Evolutionary conservation across 2,329 filamentous ascomycete species (phyloP).

Genomic region (Aspergillus candidus): DNA sequence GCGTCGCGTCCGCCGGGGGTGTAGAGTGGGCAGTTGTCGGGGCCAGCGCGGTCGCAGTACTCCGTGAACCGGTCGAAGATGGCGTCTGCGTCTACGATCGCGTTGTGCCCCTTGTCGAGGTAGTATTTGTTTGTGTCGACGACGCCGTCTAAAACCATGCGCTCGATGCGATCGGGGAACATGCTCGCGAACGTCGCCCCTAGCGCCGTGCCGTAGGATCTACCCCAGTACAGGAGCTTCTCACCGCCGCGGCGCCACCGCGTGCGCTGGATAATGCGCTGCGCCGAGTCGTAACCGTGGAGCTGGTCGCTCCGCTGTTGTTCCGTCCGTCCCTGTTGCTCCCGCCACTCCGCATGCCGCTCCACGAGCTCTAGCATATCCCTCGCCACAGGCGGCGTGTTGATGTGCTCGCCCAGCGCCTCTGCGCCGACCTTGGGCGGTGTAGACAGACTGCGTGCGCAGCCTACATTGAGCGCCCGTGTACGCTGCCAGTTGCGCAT

Average conservation of each 20-base stretch:
- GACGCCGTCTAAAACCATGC: constrained; percentile 31
- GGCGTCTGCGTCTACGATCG: constrained; percentile 29
- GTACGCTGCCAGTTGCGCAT: constrained; percentile 30
- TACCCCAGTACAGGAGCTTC: constrained; percentile 37
- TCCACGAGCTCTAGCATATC: constrained; percentile 36
- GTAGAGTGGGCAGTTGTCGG: constrained; percentile 27
- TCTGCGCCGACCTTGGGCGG: constrained; percentile 14
- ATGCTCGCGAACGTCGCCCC: constrained; percentile 44
- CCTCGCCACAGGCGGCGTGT: constrained; percentile 28
- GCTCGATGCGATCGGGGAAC: constrained; percentile 35
- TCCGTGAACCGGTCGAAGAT: constrained; percentile 29
- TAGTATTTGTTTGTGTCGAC: constrained; percentile 35
- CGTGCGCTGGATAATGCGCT: constrained; percentile 20
- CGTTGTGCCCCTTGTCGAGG: constrained; percentile 17
- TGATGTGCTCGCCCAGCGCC: constrained; percentile 27
- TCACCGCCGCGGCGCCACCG: constrained; percentile 25
- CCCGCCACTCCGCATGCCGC: constrained; percentile 36
- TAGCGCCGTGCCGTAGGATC: constrained; percentile 43
- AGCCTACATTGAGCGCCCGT: constrained; percentile 28
- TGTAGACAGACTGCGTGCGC: constrained; percentile 20
- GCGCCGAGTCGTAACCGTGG: constrained; percentile 15
- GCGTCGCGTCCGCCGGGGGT: constrained; percentile 18
- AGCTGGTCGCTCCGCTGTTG: constrained; percentile 14
- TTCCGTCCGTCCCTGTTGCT: constrained; percentile 23
- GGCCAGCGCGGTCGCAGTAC: constrained; percentile 28